Evolutionary conservation across 1,139 yeast genomes (phyloP).

Genomic region (Hyphopichia fennica): DNA sequence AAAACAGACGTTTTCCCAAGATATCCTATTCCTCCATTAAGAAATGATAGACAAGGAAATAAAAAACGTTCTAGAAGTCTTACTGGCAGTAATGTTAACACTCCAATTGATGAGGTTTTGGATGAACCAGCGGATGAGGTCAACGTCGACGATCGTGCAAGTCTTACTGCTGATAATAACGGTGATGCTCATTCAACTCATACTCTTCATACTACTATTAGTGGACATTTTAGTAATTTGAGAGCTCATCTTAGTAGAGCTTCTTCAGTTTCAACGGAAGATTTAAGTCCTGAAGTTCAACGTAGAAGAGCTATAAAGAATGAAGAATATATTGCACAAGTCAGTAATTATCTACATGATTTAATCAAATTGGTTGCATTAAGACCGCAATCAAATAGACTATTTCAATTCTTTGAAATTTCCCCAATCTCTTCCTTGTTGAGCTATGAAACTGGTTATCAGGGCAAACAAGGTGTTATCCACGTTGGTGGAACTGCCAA

Average conservation of each 20-base stretch:
- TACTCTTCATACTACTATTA: constrained; percentile 12
- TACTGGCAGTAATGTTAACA: constrained; percentile 1
- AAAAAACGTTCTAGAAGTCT: constrained; percentile 5
- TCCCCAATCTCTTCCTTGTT: constrained; percentile 85
- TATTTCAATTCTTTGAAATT: constrained; percentile 84
- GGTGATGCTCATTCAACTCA: constrained; percentile 3
- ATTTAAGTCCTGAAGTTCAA: constrained; percentile 32
- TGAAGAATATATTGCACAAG: constrained; percentile 38
- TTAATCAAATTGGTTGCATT: constrained; percentile 61
- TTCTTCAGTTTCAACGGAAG: constrained; percentile 26
- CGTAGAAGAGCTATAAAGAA: constrained; percentile 26
- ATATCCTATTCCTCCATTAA: constrained; percentile 31
- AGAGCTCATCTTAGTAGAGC: constrained; percentile 32
- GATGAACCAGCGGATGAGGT: constrained; percentile 3
- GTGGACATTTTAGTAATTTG: constrained; percentile 27
- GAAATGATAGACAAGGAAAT: constrained; percentile 8
- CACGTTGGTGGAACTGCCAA: constrained; percentile 80
- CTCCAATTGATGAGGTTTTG: not conserved
- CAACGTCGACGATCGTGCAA: not conserved
- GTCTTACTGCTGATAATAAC: not conserved
- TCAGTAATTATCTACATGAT: constrained; percentile 65
- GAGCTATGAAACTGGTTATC: constrained; percentile 77
- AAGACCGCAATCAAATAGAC: constrained; percentile 76
- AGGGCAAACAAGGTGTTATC: constrained; percentile 87
- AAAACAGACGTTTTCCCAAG: constrained; percentile 30